Base-by-base conservation (phyloP, 2,329 filamentous ascomycete genomes). In the Pseudocercospora cruenta region DNA sequence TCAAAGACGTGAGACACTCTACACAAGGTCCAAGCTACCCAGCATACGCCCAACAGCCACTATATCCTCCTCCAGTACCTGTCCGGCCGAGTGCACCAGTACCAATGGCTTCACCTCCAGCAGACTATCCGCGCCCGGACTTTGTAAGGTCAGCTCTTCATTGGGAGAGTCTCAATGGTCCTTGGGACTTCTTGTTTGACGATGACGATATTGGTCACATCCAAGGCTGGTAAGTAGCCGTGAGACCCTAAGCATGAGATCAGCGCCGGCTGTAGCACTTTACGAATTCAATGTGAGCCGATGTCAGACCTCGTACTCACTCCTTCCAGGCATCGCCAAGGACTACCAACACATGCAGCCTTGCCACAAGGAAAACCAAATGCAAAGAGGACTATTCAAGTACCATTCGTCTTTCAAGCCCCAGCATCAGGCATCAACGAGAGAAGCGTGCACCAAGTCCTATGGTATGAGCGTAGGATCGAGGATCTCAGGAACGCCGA, bases 321-420 rank as follows among this genome's bases (percentile, higher is more conserved):
- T 24, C 1, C 47, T 53, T n/a, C n/a, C 47, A 53, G 47, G 55
- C 84, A 88, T 5, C 63, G 81, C 4, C 75, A 75, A 1, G 82
- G 85, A 14, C 77, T 89, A 2, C 86, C 86, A 1, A 71, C 77
- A 9, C 76, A 80, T 58, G 78, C 63, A n/a, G 54, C 62, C 12
- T 61, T 64, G 6, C 33, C 58, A 8, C 60, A 69, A 24, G 66
- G 67, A 1, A 78, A 77, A 12, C 74, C 77, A 59, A 77, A 84
- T 65, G 71, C 76, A 12, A 86, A 85, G 73, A 80, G 81, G 26
- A 80, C 82, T 9, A 90, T 91, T 67, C 80, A 83, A 39, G 87
- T 91, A 0, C 88, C 88, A 0, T 91, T 85, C 69, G 88, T 87
- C 1, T 91, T 90, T 71, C 89, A 91, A 74, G 83, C 85, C 4